Conservation (phyloP, 1,139 yeast species). For the Debaryomycetaceae sp. region DNA sequence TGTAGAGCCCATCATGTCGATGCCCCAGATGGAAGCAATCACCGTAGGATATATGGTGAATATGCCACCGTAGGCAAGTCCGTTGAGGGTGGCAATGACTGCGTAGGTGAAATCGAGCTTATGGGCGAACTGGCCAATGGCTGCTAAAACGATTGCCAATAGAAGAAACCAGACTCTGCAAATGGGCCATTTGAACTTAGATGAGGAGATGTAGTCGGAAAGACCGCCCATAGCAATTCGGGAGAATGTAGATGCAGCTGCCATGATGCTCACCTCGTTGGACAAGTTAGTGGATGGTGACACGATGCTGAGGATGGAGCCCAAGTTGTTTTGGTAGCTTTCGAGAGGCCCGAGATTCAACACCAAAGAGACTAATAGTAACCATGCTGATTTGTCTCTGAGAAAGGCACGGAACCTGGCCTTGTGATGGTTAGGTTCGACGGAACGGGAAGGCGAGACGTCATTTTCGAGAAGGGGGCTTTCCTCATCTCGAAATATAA, state of each 20-base stretch:
- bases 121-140: conserved; percentile 33
- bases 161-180: conserved; percentile 45
- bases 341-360: conserved; percentile 83
- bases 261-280: conserved; percentile 39
- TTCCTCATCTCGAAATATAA: conserved; percentile 33
- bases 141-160: conserved; percentile 38
- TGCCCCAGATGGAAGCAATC: conserved; percentile 83
- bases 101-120: conserved; percentile 4
- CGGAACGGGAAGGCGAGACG: conserved; percentile 12
- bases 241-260: conserved; percentile 36
- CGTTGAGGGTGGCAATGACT: conserved; percentile 51
- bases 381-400: conserved; percentile 61
- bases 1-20: conserved; percentile 83
- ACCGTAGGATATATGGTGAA: conserved; percentile 85
- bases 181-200: conserved; percentile 22
- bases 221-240: conserved; percentile 64
- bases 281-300: conserved; percentile 47
- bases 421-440: conserved; percentile 47
- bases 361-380: conserved; percentile 59
- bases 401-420: conserved; percentile 50
- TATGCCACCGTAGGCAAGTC: conserved; percentile 76
- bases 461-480: conserved; percentile 18
- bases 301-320: conserved; percentile 47
- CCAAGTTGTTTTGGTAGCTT: conserved; percentile 82
- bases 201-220: conserved; percentile 51